Base-by-base conservation (phyloP, 306 rosid genomes). In the Fragaria iinumae region DNA sequence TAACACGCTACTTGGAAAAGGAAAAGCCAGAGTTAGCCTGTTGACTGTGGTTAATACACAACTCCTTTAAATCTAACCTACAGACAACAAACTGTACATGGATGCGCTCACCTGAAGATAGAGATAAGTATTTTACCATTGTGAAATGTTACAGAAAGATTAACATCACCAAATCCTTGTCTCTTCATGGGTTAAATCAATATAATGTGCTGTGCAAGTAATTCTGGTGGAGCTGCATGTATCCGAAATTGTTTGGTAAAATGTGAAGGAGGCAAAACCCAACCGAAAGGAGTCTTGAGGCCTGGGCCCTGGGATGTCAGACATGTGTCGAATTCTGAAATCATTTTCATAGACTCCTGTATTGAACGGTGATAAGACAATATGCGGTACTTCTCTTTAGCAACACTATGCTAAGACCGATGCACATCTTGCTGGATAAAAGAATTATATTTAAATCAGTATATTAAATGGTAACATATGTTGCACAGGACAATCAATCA, bases 41-140 rank as follows among this genome's bases (percentile, higher is more conserved):
- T 74, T 80, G 25, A 64, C 83, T 75, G 45, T 57, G 67, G 74
- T 59, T 79, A 72, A 79, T 69, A 75, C 89, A 82, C 83, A 75
- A 79, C 43, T 16, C 45, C 76, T 71, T 69, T 75, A 80, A 69
- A 60, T 48, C 82, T 62, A 74, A 71, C 73, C 86, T 83, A 80
- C 62, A 17, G 63, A 73, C 25, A 77, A 69, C 82, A 84, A 72
- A 86, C 78, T 86, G 85, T 86, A 87, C 85, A 83, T 29, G 63
- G 75, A 79, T 80, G 79, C 72, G 76, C 76, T 79, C 69, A 75
- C 80, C 66, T 63, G 38, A 83, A 39, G 68, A 52, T 8, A 75
- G 72, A 74, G 59, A 77, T 3, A 29, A 49, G 71, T 55, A 69
- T 55, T 52, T 72, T 74, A 62, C 73, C 49, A 52, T 32, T 57